Conservation (phyloP, 352 stramenopile species). For the Paralagenidium karlingii region DNA sequence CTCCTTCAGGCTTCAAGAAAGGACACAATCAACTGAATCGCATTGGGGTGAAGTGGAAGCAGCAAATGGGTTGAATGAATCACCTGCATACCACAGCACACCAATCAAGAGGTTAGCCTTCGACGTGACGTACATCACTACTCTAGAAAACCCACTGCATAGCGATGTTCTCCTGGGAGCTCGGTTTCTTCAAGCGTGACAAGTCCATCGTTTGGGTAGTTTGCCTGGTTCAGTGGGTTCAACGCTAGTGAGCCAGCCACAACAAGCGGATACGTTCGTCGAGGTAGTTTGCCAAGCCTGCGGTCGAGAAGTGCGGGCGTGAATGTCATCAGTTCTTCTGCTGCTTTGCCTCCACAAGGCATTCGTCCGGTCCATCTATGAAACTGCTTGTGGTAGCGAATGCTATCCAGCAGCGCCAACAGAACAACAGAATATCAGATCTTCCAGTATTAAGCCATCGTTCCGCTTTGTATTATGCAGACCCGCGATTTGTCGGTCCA, state of each 20-base stretch:
- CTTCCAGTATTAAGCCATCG: too few relatives aligned
- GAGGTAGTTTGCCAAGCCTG: constrained; percentile 50
- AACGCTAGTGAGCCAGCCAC: constrained; percentile 49
- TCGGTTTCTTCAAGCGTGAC: constrained; percentile 51
- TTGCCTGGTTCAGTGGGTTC: constrained; percentile 62
- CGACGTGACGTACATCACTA: not conserved
- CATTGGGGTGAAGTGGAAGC: constrained; percentile 35
- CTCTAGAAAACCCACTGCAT: constrained; percentile 16
- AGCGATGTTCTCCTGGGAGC: constrained; percentile 55
- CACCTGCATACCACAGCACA: constrained; percentile 16
- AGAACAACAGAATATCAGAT: too few relatives aligned
- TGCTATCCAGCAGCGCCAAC: constrained; percentile 14
- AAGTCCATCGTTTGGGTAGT: constrained; percentile 57
- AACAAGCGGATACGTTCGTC: constrained; percentile 41
- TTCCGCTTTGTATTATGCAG: too few relatives aligned
- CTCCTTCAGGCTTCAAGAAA: constrained; percentile 30
- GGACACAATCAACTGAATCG: constrained; percentile 23
- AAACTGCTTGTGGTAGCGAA: constrained; percentile 45
- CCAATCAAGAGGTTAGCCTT: not conserved
- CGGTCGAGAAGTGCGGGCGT: constrained; percentile 22
- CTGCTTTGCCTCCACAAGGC: constrained; percentile 42
- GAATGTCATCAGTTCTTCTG: constrained; percentile 36
- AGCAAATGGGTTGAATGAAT: constrained; percentile 37
- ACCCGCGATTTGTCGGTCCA: constrained; percentile 55
- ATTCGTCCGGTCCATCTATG: constrained; percentile 35